A percentile compares a stretch with the other conserved stretches of the same genome.
Evolutionary conservation across 352 stramenopile genomes (phyloP).

Genomic region (Globisporangium spiculum): DNA sequence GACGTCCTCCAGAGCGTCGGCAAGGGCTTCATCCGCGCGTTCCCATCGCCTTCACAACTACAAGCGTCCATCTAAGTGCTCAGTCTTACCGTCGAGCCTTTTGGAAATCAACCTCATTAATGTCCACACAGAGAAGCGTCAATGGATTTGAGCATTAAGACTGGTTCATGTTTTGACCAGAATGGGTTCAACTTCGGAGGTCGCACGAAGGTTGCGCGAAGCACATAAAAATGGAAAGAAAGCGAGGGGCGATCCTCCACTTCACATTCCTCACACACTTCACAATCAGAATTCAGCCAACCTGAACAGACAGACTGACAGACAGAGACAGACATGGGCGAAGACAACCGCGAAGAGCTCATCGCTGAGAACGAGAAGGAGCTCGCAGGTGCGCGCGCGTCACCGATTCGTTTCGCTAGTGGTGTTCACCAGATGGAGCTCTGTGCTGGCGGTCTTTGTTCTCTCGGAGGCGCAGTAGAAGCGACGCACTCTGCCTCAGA

Average conservation of each 20-base stretch:
- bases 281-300: slow-evolving; percentile 3
- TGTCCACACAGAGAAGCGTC: not conserved
- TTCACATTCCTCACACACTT: slow-evolving; percentile 7
- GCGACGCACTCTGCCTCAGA: not conserved
- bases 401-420: not conserved
- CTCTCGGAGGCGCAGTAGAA: not conserved
- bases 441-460: not conserved
- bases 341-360: slow-evolving; percentile 32
- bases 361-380: slow-evolving; percentile 71
- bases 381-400: slow-evolving; percentile 40
- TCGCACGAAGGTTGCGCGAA: slow-evolving; percentile 11
- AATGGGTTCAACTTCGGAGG: slow-evolving; percentile 1
- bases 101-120: not conserved
- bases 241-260: not conserved
- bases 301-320: not conserved
- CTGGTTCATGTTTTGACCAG: not conserved
- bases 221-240: slow-evolving; percentile 15
- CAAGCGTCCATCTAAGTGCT: slow-evolving; percentile 9
- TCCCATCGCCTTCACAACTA: slow-evolving; percentile 16
- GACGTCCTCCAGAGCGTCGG: slow-evolving; percentile 72
- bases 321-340: not conserved
- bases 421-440: not conserved
- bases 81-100: not conserved
- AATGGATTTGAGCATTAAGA: not conserved
- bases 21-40: slow-evolving; percentile 53